phyloP scores from a whole-genome alignment of 768 basidiomycete species.

The Floccularia luteovirens region DNA sequence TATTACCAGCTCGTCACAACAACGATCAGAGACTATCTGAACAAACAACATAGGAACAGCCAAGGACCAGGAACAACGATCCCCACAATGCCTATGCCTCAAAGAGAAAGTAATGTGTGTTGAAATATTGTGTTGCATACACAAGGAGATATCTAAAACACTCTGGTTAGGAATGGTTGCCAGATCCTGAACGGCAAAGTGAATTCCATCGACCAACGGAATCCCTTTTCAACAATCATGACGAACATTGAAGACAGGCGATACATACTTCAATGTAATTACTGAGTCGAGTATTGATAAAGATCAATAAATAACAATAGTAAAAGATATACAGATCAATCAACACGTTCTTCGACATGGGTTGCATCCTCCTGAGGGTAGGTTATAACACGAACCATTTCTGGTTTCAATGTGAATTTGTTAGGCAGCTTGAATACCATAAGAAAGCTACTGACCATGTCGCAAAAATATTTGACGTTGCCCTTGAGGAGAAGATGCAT shows the following conservation, averaged over 20 bases:
- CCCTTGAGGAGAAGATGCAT: conserved; percentile 57
- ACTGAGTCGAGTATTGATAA: no score
- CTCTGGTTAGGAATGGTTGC: conserved; percentile 24
- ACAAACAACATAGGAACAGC: conserved; percentile 41
- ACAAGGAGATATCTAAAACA: background rate
- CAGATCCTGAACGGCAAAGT: conserved; percentile 15
- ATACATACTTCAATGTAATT: no score
- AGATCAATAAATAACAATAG: background rate
- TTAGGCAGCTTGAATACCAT: background rate
- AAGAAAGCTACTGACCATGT: conserved; percentile 46
- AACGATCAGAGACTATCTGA: conserved; percentile 63
- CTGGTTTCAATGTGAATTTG: conserved; percentile 22
- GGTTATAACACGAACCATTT: conserved; percentile 43
- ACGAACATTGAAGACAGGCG: conserved; percentile 9
- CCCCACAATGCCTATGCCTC: conserved; percentile 19
- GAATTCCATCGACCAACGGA: background rate
- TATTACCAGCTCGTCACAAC: conserved; percentile 48
- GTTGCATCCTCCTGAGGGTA: conserved; percentile 11
- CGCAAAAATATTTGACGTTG: conserved; percentile 79
- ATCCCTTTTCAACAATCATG: conserved; percentile 16
- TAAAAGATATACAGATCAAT: background rate
- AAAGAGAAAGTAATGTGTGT: conserved; percentile 20
- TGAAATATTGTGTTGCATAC: conserved; percentile 2
- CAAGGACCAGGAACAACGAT: conserved; percentile 23
- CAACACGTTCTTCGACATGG: background rate